phyloP scores from a whole-genome alignment of 164 flowering plant species.

The Annona squamosa region DNA sequence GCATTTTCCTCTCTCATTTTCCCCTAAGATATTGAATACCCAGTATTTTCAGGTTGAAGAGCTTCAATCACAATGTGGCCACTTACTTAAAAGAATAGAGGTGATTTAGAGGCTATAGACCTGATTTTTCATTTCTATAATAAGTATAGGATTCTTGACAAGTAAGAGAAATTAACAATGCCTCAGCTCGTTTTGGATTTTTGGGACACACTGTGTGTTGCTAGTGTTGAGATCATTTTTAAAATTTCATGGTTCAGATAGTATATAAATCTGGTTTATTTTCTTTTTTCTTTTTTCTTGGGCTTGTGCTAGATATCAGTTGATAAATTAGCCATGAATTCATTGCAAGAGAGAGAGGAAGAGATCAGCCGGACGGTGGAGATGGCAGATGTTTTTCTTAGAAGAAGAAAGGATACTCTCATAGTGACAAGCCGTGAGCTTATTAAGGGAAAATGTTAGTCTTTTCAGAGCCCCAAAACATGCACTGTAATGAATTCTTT shows the following conservation, averaged over 20 bases:
- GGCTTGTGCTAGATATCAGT: slow-evolving; percentile 60
- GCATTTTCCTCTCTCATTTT: neutral
- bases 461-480: slow-evolving; percentile 2
- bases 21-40: neutral
- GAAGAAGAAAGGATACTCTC: slow-evolving; percentile 64
- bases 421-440: slow-evolving; percentile 86
- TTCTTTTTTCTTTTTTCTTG: neutral
- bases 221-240: neutral
- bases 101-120: slow-evolving; percentile 26
- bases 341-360: slow-evolving; percentile 72
- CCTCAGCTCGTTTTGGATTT: neutral
- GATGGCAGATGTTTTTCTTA: slow-evolving; percentile 63
- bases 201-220: neutral
- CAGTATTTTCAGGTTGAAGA: slow-evolving; percentile 61
- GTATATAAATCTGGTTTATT: neutral
- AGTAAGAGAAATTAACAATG: no score
- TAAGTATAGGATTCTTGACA: neutral
- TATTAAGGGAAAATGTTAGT: slow-evolving; percentile 80
- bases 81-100: slow-evolving; percentile 55
- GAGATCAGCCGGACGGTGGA: slow-evolving; percentile 65
- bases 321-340: slow-evolving; percentile 73
- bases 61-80: slow-evolving; percentile 51
- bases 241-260: neutral
- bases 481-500: neutral
- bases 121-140: neutral